These are phyloP conservation scores for Eucalyptus pauciflora DNA, from an alignment of 345 rosid genomes.

Conservation along the genomic window DNA sequence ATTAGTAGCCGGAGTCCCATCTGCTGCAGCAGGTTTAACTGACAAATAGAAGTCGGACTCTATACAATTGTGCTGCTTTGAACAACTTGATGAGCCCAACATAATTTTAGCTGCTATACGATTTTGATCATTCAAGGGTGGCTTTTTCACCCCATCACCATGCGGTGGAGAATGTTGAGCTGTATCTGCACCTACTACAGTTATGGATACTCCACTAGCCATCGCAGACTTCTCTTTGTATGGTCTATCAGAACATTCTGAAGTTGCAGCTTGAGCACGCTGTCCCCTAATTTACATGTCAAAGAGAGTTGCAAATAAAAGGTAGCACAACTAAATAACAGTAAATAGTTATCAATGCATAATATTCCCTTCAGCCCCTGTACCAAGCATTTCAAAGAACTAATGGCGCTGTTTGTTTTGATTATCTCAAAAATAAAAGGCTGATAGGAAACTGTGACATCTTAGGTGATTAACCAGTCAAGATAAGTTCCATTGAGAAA, in stretches of 20 bases:
- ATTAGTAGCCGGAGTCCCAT: background rate
- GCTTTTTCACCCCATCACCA: constrained; percentile 1
- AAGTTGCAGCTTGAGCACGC: background rate
- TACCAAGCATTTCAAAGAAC: background rate
- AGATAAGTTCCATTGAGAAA: constrained; percentile 8
- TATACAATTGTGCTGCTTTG: background rate
- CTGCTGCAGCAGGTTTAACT: constrained; percentile 1
- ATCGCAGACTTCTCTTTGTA: constrained; percentile 9
- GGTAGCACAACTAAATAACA: background rate
- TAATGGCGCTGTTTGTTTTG: background rate
- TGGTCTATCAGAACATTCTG: constrained; percentile 5
- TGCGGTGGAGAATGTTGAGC: background rate
- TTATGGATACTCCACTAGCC: background rate
- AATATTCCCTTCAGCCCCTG: background rate
- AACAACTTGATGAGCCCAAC: constrained; percentile 1
- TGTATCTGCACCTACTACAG: background rate
- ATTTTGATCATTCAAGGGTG: constrained; percentile 6
- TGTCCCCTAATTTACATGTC: constrained; percentile 18
- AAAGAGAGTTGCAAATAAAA: background rate
- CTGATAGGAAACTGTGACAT: constrained; percentile 48
- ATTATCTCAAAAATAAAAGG: background rate
- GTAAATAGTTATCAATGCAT: background rate
- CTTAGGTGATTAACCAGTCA: constrained; percentile 20
- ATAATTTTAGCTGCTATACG: background rate
- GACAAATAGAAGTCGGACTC: background rate